Percentiles rank a stretch among this genome's conserved stretches.
phyloP scores from a whole-genome alignment of 352 stramenopile species.

The Phytophthora crassamura region DNA sequence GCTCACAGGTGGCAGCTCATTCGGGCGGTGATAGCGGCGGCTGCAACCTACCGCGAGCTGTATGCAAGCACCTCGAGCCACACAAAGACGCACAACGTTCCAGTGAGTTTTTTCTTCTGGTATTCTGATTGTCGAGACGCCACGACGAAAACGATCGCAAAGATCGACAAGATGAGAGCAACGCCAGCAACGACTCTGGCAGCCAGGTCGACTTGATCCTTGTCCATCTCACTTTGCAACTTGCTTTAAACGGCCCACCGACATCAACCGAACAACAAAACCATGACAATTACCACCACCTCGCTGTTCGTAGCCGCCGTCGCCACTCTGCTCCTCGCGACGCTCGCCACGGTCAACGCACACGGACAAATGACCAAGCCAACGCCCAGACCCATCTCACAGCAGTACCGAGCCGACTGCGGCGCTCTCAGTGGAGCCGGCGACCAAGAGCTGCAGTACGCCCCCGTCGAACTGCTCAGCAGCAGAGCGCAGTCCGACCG shows the following conservation, averaged over 20 bases:
- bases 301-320: conserved; percentile 5
- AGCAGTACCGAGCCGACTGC: conserved; percentile 48
- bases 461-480: conserved; percentile 60
- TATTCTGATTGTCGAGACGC: no score
- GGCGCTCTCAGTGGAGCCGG: conserved; percentile 52
- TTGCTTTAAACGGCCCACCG: neutral
- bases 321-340: conserved; percentile 14
- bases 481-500: conserved; percentile 52
- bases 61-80: no score
- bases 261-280: neutral
- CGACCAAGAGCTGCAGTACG: conserved; percentile 58
- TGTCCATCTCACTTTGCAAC: conserved; percentile 10
- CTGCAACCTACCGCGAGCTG: no score
- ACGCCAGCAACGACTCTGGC: no score
- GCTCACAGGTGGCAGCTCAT: conserved; percentile 2
- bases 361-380: conserved; percentile 51
- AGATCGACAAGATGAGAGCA: conserved; percentile 1
- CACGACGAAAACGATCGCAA: no score
- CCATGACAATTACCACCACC: conserved; percentile 29
- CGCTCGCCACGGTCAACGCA: conserved; percentile 12
- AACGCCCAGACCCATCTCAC: conserved; percentile 37
- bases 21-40: neutral
- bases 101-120: no score
- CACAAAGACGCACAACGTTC: no score
- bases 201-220: no score